Evolutionary conservation across 495 filamentous ascomycete species (phyloP), one percentile per base, ranked within the genome.

Genomic region (Neurospora sp.): DNA sequence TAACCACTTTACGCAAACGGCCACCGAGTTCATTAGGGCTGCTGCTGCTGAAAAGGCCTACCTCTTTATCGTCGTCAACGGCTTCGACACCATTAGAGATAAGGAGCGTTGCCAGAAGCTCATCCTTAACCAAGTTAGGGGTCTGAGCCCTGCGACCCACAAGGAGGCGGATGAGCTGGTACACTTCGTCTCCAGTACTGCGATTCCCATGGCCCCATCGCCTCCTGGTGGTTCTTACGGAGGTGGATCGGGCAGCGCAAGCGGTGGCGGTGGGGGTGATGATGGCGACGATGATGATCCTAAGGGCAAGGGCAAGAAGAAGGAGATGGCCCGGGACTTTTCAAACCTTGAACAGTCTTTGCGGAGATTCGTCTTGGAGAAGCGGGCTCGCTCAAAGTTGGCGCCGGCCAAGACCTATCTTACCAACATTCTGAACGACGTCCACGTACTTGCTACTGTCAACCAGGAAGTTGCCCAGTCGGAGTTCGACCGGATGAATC

Each of bases 31-130:
- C 79, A 97, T 99, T 74, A 90, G 93, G 84, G 95, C 95, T 72
- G 96, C 96, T 11, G 96, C 96, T 16, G 90, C 94, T 66, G 96
- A 99, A 79, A 99, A 99, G 79, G 95, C 95, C 14, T 98, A 99
- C 78, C 95, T 99, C 76, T 99, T 99, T 85, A 96, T 99, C 84
- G 96, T 98, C 10, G 96, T 98, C 70, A 99, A 99, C 80, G 94
- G 95, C 39, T 99, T 93, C 77, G 96, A 99, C 82, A 92, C 92
- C 75, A 98, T 99, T 77, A 87, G 90, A 74, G 93, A 98, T 82
- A 96, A 98, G 84, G 88, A 92, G 71, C 79, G 86, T n/a, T 86
- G 84, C 76, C 90, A 97, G 79, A 92, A 94, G 77, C 90, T 95
- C 90, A 96, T 99, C 41, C 83, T 98, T 60, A 93, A 97, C 75